Evolutionary conservation across 768 basidiomycete genomes (phyloP), one percentile per base, ranked within the genome.

Genomic region (Sutorius australiensis): DNA sequence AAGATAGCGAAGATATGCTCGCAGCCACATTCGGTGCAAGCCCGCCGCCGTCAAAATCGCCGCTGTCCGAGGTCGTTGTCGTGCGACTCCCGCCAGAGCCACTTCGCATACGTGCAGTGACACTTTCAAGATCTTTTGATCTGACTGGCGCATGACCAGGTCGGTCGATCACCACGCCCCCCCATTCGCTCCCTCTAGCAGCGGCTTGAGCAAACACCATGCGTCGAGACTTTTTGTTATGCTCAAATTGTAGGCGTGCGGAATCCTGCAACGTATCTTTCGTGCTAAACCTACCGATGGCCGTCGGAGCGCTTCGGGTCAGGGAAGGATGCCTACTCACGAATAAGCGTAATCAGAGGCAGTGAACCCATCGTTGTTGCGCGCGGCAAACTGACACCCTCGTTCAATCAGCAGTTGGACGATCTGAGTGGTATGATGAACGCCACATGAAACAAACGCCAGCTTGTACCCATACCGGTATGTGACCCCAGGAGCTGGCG

Each of bases 321-420:
- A 9, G 16, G 30, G 19, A 5, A 38, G 34, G 48, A 59, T 48
- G 51, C 14, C 37, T 42, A 53, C 61, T 61, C 54, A 63, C 58
- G 59, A 58, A 67, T 91, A 97, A 14, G 94, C 92, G 68, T 95
- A 97, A 72, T 98, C 95, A 0, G 86, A 85, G 10, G 95, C 87
- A 10, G 89, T 91, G 67, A 93, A 97, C 0, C 93, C 93, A 56
- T 91, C 84, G 54, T 93, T 92, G 67, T 98, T 98, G 57, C 87
- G 81, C 19, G 85, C 86, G 27, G 81, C 74, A 67, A 83, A 91
- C 62, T 87, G 86, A 62, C 92, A 95, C 1, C 95, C 93, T 54
- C 89, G 78, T 67, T 94, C 91, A 54, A 98, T 89, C 43, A 98
- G 77, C 14, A 93, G 71, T 70, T 89, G 89, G 6, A 95, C 86